Conservation (phyloP, 306 rosid species). For the Inga laurina region DNA sequence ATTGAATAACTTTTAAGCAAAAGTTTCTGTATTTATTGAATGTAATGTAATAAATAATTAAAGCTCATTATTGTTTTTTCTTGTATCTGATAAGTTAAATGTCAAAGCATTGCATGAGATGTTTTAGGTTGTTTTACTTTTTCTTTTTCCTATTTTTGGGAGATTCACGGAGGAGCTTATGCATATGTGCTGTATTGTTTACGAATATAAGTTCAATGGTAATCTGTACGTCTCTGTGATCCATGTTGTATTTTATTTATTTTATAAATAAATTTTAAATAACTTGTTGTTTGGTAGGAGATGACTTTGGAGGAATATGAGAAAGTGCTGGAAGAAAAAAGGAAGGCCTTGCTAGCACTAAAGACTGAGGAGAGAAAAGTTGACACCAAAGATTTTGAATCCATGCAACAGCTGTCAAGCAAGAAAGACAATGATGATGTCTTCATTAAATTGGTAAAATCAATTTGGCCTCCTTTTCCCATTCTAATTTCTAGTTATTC, state of each 20-base stretch:
- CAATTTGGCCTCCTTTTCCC: neutral
- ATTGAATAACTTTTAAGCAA: neutral
- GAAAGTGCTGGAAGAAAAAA: slow-evolving; percentile 80
- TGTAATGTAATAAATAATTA: neutral
- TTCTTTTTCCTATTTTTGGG: neutral
- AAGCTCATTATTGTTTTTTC: neutral
- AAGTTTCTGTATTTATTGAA: neutral
- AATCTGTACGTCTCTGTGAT: neutral
- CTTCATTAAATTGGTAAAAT: slow-evolving; percentile 77
- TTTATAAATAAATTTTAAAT: neutral
- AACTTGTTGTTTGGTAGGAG: slow-evolving; percentile 52
- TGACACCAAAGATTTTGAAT: slow-evolving; percentile 73
- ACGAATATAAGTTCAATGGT: neutral
- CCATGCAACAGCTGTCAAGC: slow-evolving; percentile 86
- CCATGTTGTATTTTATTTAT: neutral
- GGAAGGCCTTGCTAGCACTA: slow-evolving; percentile 74
- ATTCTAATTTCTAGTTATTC: neutral
- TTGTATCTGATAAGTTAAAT: neutral
- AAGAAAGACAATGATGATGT: slow-evolving; percentile 79
- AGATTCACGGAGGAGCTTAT: neutral
- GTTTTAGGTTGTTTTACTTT: neutral
- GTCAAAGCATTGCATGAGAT: neutral
- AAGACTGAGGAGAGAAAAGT: slow-evolving; percentile 88
- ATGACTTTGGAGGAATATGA: slow-evolving; percentile 97
- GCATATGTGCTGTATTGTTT: neutral